A percentile compares a stretch with the other conserved stretches of the same genome.
Conservation (phyloP, 2,329 filamentous ascomycete genomes). For the Pyrenophora graminea region DNA sequence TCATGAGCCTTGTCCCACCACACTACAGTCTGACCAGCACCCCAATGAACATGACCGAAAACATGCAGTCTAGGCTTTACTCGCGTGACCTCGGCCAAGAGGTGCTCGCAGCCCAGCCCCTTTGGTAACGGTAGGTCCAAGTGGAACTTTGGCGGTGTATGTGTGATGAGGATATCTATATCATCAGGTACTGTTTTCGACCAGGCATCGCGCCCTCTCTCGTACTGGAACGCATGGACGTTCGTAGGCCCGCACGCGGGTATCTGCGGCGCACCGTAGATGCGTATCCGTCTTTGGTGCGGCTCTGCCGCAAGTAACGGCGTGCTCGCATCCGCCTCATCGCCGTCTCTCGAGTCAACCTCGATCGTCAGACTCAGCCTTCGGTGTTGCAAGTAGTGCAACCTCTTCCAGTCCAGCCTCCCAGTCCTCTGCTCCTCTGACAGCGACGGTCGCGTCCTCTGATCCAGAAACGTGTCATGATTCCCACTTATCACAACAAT, state of each 20-base stretch:
- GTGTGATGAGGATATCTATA: conserved; percentile 79
- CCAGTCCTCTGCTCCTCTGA: conserved; percentile 59
- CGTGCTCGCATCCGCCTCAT: conserved; percentile 16
- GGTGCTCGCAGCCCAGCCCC: conserved; percentile 70
- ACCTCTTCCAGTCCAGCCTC: conserved; percentile 65
- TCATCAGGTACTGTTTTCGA: conserved; percentile 69
- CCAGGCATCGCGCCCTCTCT: conserved; percentile 69
- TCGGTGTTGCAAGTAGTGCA: conserved; percentile 77
- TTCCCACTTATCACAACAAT: conserved; percentile 87
- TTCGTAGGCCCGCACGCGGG: conserved; percentile 70
- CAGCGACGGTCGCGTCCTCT: conserved; percentile 58
- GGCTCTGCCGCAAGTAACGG: conserved; percentile 25
- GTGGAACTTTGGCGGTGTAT: conserved; percentile 77
- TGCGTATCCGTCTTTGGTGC: conserved; percentile 59
- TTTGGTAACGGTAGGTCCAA: conserved; percentile 62
- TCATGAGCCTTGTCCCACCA: conserved; percentile 76
- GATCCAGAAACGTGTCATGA: conserved; percentile 85
- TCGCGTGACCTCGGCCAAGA: conserved; percentile 74
- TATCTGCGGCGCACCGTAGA: conserved; percentile 84
- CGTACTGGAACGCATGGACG: conserved; percentile 79
- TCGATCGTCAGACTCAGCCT: conserved; percentile 63
- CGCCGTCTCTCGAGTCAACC: conserved; percentile 13
- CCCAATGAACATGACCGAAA: conserved; percentile 84
- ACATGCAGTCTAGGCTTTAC: conserved; percentile 76
- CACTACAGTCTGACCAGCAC: conserved; percentile 69